Base-by-base conservation (phyloP, 78 protist species). In the Anaeramoeba ignava region DNA sequence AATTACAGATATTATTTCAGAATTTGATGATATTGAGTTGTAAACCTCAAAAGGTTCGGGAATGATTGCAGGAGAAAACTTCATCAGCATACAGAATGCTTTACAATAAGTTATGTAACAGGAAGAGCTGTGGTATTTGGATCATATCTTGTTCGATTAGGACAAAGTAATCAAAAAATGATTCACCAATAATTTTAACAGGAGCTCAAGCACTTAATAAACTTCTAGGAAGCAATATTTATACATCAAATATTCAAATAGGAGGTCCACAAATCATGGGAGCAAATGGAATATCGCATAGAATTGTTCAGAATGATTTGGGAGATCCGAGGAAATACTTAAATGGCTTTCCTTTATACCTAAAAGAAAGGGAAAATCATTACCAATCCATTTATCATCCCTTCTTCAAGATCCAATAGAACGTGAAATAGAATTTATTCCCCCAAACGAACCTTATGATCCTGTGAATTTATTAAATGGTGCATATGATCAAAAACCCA, bases 81-180 rank as follows among this genome's bases (percentile, higher is more conserved):
- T 90, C 96, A 33, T 81, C 40, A 38, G 96, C 97, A 38, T 96
- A 95, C 90, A 85, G 94, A 92, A 81, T 91, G 84, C 83, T 93
- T 93, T 88, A 96, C 99, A 3, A 83, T 96, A 73, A 68, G 95
- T 1, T 81, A 90, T 40, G 98, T 92, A 36, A 87, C 97, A 0
- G 96, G 96, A 83, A 88, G 98, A 33, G 87, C 97, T 0, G 99
- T 96, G 34, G 99, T 98, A 79, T 95, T 96, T 84, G 99, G 99
- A 31, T 98, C 99, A 8, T 96, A 96, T 80, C 87, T 96, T 8
- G 95, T 91, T 41, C 92, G 99, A 38, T 90, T 96, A 0, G 99
- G 98, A 79, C 97, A 93, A 84, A n/a, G n/a, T n/a, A n/a, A n/a
- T n/a, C n/a, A n/a, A 82, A 78, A 42, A 80, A 42, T 37, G 86